Evolutionary conservation across 495 filamentous ascomycete genomes (phyloP).

Genomic region (Jackrogersella multiformis): DNA sequence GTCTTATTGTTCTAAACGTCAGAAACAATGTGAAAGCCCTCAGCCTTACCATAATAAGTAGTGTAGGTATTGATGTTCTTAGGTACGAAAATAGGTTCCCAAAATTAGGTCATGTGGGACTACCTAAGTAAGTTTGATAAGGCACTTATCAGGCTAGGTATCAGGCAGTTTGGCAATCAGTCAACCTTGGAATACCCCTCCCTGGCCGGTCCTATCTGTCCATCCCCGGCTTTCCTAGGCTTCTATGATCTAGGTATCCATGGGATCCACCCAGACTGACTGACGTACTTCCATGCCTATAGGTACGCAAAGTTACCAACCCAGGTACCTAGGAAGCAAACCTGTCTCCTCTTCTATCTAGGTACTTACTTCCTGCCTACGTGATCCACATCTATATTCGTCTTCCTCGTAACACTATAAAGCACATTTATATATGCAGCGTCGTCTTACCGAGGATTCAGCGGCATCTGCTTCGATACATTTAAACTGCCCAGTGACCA

Average conservation of each 20-base stretch:
- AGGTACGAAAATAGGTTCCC: not conserved
- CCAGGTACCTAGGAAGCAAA: no score
- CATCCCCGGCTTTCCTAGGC: not conserved
- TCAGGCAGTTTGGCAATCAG: not conserved
- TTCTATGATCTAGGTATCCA: not conserved
- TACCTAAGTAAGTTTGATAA: slow-evolving; percentile 14
- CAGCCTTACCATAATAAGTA: slow-evolving; percentile 12
- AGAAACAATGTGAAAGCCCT: slow-evolving; percentile 3
- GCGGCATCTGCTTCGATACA: not conserved
- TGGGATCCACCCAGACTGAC: no score
- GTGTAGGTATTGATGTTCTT: not conserved
- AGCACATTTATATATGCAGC: not conserved
- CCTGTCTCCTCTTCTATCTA: no score
- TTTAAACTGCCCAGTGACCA: not conserved
- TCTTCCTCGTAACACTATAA: no score
- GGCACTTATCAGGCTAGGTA: not conserved
- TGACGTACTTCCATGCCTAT: no score
- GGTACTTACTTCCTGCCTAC: no score
- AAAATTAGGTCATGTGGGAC: slow-evolving; percentile 8
- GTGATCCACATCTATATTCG: no score
- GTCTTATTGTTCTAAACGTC: no score
- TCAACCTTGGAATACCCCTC: not conserved
- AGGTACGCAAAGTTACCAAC: no score
- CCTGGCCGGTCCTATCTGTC: not conserved
- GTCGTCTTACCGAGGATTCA: not conserved